A percentile compares a stretch with the other conserved stretches of the same genome.
These are phyloP conservation scores for Priceomyces medius DNA, from an alignment of 805 yeast genomes.

Conservation along the genomic window DNA sequence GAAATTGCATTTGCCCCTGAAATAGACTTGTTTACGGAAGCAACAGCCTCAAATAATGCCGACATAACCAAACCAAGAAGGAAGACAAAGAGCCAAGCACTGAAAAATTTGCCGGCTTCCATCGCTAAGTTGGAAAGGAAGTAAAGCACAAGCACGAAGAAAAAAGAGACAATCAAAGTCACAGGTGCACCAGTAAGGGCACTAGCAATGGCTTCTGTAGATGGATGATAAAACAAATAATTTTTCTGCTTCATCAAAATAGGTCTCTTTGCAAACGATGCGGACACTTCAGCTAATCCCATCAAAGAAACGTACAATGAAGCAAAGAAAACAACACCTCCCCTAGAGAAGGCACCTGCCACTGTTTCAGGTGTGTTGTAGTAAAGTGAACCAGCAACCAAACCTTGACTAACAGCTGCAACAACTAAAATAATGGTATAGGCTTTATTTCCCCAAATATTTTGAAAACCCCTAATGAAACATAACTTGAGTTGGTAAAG, in stretches of 20 bases:
- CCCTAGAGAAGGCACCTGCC: conserved; percentile 59
- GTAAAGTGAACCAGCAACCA: conserved; percentile 63
- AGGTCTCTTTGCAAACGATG: conserved; percentile 22
- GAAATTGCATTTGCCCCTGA: conserved; percentile 58
- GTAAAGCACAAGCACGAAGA: conserved; percentile 25
- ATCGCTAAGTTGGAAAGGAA: conserved; percentile 40
- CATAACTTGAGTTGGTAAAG: conserved; percentile 50
- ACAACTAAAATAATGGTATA: conserved; percentile 44
- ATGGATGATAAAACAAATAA: conserved; percentile 29
- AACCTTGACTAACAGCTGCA: conserved; percentile 56
- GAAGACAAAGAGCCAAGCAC: conserved; percentile 44
- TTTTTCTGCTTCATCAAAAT: conserved; percentile 30
- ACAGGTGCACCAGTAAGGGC: conserved; percentile 22
- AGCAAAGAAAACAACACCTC: conserved; percentile 62
- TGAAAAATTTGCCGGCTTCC: conserved; percentile 57
- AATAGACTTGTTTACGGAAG: conserved; percentile 52
- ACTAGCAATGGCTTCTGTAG: conserved; percentile 26
- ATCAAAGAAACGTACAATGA: conserved; percentile 52
- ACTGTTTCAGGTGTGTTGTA: conserved; percentile 52
- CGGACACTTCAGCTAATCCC: conserved; percentile 46
- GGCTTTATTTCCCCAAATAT: conserved; percentile 56
- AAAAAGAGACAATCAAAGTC: conserved; percentile 17
- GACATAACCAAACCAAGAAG: conserved; percentile 53
- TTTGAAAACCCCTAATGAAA: conserved; percentile 51
- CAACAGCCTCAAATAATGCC: conserved; percentile 52